Percentiles rank a stretch among this genome's conserved stretches.
Conservation (phyloP, 2,329 filamentous ascomycete species). For the Aureobasidium zeae region DNA sequence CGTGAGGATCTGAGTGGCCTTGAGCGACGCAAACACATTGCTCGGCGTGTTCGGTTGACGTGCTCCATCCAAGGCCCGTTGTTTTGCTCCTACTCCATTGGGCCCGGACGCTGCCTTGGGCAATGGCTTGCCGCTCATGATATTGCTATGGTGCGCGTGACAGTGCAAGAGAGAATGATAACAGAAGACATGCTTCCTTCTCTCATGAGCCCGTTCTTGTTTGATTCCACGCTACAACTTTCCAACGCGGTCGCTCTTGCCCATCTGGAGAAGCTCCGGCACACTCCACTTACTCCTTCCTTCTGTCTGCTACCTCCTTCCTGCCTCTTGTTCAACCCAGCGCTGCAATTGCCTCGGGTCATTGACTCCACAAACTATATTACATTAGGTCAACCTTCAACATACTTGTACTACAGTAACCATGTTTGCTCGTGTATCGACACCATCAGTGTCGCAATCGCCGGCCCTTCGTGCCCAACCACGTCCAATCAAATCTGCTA, state of each 20-base stretch:
- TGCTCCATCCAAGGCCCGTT: slow-evolving; percentile 13
- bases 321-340: not conserved
- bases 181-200: slow-evolving; percentile 7
- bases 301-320: not conserved
- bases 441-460: not conserved
- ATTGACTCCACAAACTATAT: too few relatives aligned
- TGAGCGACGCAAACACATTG: slow-evolving; percentile 64
- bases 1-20: slow-evolving; percentile 70
- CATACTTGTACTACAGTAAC: too few relatives aligned
- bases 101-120: slow-evolving; percentile 20
- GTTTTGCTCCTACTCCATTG: slow-evolving; percentile 5
- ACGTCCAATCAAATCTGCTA: slow-evolving; percentile 15
- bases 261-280: slow-evolving; percentile 11
- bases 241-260: too few relatives aligned
- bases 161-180: not conserved
- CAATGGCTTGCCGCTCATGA: slow-evolving; percentile 11
- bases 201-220: not conserved
- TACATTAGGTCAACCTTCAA: too few relatives aligned
- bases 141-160: not conserved
- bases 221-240: too few relatives aligned
- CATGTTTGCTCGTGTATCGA: not conserved
- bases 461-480: slow-evolving; percentile 1
- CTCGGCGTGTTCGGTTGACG: slow-evolving; percentile 22
- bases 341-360: too few relatives aligned
- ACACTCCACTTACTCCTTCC: slow-evolving; percentile 2